Evolutionary conservation across 2,329 filamentous ascomycete genomes (phyloP), one percentile per base, ranked within the genome.

Genomic region (Chaetomium globosum): DNA sequence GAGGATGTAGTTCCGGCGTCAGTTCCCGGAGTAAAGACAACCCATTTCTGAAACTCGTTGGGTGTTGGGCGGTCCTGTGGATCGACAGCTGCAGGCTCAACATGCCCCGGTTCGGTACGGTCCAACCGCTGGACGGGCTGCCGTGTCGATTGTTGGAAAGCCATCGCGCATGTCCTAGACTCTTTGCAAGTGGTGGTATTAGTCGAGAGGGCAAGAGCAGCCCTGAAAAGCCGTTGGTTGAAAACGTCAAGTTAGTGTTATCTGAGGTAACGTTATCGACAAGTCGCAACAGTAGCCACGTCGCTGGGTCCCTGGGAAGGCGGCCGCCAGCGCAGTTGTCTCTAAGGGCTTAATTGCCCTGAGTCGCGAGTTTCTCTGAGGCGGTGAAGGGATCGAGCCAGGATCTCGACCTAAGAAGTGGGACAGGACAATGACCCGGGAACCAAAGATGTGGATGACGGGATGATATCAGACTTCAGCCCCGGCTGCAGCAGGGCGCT

Each of bases 1-100:
- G 87, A 87, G 12, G 84, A 83, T 23, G 90, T 89, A 3, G 83
- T 85, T 55, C 78, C 79, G 39, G 82, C 80, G 65, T 83, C 84
- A 68, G 88, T 87, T 9, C 84, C 83, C 1, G 92, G 92, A 8
- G 93, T 91, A 81, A 99, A 99, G 69, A 99, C 87, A 62, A 98
- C 90, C 95, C 95, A 99, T 85, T 96, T 94, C 77, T 95, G 90
- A 13, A 91, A 89, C 70, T 93, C 89, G 67, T 91, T 87, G 66
- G 87, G 79, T 52, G 74, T 72, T 57, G 70, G 64, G 64, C 72
- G 73, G 69, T 72, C 73, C 65, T 75, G 75, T 59, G 71, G 68
- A 21, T 69, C 46, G 28, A 71, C 69, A 57, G 73, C 68, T 28
- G 77, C 76, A 33, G 77, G 74, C 43, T 81, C 79, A 19, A 79